Evolutionary conservation across 2,329 filamentous ascomycete species (phyloP), one percentile per base, ranked within the genome.

Genomic region (Tolypocladium inflatum): DNA sequence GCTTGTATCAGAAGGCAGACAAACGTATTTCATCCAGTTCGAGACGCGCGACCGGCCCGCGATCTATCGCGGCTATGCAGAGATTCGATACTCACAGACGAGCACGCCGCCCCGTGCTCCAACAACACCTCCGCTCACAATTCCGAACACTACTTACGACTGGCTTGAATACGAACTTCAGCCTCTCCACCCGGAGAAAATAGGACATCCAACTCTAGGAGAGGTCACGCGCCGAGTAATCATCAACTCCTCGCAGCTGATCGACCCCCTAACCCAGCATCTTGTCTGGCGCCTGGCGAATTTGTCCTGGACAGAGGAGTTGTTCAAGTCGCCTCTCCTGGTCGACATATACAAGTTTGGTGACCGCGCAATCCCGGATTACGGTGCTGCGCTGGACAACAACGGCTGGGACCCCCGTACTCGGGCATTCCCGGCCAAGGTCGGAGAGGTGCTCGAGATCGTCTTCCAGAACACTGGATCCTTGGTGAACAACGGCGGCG

Each of bases 401-500:
- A 60, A 70, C 19, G 82, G 81, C 11, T 83, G 78, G 73, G 83
- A 86, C 60, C 80, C 81, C 0, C 62, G 59, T 0, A 79, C 74
- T 0, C 68, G 71, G 15, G 74, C 78, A 0, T 86, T 78, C 65
- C 80, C 82, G 0, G 81, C 78, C 1, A 72, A 74, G 50, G 64
- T 83, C 1, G 82, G 82, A 26, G 82, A 86, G 65, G 78, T 82
- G 0, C 67, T 83, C 3, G 80, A 82, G 57, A 78, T 82, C 17
- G 75, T 84, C 6, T 72, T 77, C 62, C 69, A 78, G 76, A 62
- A 77, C 72, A 65, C 65, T 66, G 37, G 66, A 10, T 51, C 45
- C 57, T 0, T 61, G 48, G 15, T 67, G 65, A 15, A 70, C 76
- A 4, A 66, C 70, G 1, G 58, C n/a, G 61, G 61, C 2, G 21